Conservation (phyloP, 352 stramenopile genomes). For the Detonula confervacea region DNA sequence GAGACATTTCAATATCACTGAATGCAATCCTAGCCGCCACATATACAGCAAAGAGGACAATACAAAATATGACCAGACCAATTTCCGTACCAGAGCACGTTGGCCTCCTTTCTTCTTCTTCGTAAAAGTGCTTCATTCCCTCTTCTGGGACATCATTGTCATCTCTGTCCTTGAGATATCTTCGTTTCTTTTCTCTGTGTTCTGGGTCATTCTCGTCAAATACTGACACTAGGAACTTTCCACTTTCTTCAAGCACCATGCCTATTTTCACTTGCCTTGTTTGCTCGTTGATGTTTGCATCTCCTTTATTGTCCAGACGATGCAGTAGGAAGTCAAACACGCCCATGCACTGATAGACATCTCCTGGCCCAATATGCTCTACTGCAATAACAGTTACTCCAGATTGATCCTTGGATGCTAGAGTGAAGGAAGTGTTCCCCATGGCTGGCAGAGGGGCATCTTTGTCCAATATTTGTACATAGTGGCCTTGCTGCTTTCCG, state of each 20-base stretch:
- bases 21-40: constrained; percentile 57
- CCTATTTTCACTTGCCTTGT: constrained; percentile 66
- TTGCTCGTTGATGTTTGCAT: constrained; percentile 22
- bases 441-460: constrained; percentile 66
- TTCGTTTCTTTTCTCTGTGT: constrained; percentile 67
- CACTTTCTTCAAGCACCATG: constrained; percentile 71
- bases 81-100: constrained; percentile 47
- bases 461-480: constrained; percentile 69
- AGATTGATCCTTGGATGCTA: constrained; percentile 61
- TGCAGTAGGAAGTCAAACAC: constrained; percentile 82
- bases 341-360: constrained; percentile 66
- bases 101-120: constrained; percentile 24
- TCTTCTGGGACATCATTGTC: constrained; percentile 10
- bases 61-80: constrained; percentile 43
- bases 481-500: constrained; percentile 34
- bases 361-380: constrained; percentile 62
- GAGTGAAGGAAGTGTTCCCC: constrained; percentile 66
- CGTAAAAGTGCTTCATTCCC: constrained; percentile 15
- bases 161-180: constrained; percentile 55
- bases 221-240: constrained; percentile 76
- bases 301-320: constrained; percentile 41
- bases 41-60: constrained; percentile 58
- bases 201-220: constrained; percentile 81
- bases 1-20: constrained; percentile 39
- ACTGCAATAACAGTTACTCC: constrained; percentile 76